Conservation (phyloP, 768 basidiomycete genomes). For the Leccinum broughii region DNA sequence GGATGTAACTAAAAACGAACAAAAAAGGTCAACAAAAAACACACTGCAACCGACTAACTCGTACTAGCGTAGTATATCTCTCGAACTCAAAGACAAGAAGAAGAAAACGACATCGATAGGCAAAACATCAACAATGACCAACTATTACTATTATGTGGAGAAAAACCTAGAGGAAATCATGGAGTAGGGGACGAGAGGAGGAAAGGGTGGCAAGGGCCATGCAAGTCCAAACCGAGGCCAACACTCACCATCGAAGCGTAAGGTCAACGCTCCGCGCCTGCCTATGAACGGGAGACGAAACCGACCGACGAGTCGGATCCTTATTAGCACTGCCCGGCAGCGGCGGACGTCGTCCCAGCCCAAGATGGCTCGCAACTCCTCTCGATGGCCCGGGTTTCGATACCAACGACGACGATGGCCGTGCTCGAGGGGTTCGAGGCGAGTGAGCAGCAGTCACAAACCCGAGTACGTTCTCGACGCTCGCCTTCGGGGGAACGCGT, state of each 20-base stretch:
- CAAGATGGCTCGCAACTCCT: slow-evolving; percentile 1
- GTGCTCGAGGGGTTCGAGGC: not conserved
- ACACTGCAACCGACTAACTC: not conserved
- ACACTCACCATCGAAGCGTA: not conserved
- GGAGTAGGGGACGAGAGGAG: no score
- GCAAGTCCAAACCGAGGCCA: not conserved
- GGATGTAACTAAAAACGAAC: not conserved
- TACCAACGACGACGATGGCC: not conserved
- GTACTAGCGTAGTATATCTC: not conserved
- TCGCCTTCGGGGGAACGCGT: not conserved
- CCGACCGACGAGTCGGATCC: slow-evolving; percentile 6
- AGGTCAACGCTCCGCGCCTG: slow-evolving; percentile 3
- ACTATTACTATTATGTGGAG: not conserved
- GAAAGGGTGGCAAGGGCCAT: not conserved
- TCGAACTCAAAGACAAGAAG: not conserved
- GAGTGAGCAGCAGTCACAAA: not conserved
- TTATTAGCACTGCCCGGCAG: not conserved
- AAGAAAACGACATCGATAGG: not conserved
- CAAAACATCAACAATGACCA: not conserved
- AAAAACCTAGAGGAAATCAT: not conserved
- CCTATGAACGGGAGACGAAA: slow-evolving; percentile 7
- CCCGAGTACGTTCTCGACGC: not conserved
- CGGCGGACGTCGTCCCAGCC: not conserved
- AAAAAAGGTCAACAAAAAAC: not conserved
- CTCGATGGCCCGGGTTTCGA: not conserved